A percentile compares a stretch with the other conserved stretches of the same genome.
Conservation (phyloP, 257 asterid genomes). For the Echites panduratus region DNA sequence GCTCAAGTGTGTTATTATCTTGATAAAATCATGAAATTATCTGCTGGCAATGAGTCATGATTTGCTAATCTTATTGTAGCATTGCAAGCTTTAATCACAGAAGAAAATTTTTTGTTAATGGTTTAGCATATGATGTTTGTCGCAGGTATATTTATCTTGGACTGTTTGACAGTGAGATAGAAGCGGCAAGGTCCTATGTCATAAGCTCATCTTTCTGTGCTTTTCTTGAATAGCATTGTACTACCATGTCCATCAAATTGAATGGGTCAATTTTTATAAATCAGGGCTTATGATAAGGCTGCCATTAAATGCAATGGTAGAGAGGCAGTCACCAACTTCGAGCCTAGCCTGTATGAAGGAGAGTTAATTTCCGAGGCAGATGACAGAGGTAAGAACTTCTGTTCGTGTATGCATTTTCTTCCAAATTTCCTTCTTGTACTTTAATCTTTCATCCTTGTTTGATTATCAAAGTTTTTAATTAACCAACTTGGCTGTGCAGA, state of each 20-base stretch:
- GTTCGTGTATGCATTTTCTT: slow-evolving; percentile 5
- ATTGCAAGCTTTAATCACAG: neutral
- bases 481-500: slow-evolving; percentile 29
- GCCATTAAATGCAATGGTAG: slow-evolving; percentile 82
- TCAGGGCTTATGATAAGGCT: slow-evolving; percentile 92
- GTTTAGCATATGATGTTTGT: slow-evolving; percentile 19
- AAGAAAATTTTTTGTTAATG: slow-evolving; percentile 6
- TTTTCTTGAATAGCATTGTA: neutral
- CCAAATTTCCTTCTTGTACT: neutral
- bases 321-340: slow-evolving; percentile 92
- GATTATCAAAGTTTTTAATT: neutral
- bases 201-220: slow-evolving; percentile 16
- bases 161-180: slow-evolving; percentile 84
- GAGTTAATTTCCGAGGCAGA: slow-evolving; percentile 45
- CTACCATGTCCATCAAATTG: neutral
- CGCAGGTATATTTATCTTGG: slow-evolving; percentile 96
- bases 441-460: neutral
- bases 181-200: slow-evolving; percentile 77
- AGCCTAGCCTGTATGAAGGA: slow-evolving; percentile 56
- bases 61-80: neutral
- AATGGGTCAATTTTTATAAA: slow-evolving; percentile 19
- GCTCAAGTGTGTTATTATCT: neutral
- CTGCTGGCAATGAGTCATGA: neutral
- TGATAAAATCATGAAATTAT: slow-evolving; percentile 8
- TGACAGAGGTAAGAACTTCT: slow-evolving; percentile 37